Conservation (phyloP, 1,284 basidiomycete genomes). For the Tetrapyrgos nigripes region DNA sequence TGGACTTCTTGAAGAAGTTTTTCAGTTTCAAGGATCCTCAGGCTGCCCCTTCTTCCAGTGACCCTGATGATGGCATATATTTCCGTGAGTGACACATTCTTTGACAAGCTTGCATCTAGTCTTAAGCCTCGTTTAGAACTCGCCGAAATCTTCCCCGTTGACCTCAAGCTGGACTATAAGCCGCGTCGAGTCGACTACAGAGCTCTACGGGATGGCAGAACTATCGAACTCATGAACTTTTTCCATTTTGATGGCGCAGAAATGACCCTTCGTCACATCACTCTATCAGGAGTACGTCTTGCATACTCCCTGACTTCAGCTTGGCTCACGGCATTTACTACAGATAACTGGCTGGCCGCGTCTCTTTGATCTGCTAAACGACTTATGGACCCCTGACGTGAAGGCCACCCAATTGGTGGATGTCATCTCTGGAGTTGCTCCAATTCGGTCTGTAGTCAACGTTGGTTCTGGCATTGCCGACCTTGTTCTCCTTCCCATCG, state of each 20-base stretch:
- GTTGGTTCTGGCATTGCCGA: constrained; percentile 97
- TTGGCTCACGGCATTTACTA: constrained; percentile 6
- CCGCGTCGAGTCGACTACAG: constrained; percentile 95
- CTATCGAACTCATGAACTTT: constrained; percentile 99
- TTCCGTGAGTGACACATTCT: constrained; percentile 64
- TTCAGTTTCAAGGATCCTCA: constrained; percentile 86
- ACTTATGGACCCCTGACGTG: constrained; percentile 99
- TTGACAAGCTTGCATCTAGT: not conserved
- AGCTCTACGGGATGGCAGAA: constrained; percentile 89
- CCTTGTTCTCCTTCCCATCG: constrained; percentile 93
- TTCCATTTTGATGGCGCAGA: constrained; percentile 99
- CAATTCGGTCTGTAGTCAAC: constrained; percentile 95
- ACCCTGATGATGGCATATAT: constrained; percentile 58
- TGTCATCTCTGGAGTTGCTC: constrained; percentile 96
- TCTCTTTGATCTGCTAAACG: constrained; percentile 91
- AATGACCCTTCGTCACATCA: constrained; percentile 95
- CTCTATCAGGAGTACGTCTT: constrained; percentile 81
- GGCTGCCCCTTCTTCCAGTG: constrained; percentile 39
- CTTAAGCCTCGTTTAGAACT: constrained; percentile 59
- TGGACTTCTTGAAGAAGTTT: constrained; percentile 97
- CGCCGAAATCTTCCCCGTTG: constrained; percentile 89
- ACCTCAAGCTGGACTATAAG: constrained; percentile 97
- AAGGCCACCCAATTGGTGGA: constrained; percentile 98
- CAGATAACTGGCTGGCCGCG: constrained; percentile 91
- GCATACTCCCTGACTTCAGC: constrained; percentile 8